phyloP scores from a whole-genome alignment of 805 yeast genomes.

The Kuraishia piskuri region DNA sequence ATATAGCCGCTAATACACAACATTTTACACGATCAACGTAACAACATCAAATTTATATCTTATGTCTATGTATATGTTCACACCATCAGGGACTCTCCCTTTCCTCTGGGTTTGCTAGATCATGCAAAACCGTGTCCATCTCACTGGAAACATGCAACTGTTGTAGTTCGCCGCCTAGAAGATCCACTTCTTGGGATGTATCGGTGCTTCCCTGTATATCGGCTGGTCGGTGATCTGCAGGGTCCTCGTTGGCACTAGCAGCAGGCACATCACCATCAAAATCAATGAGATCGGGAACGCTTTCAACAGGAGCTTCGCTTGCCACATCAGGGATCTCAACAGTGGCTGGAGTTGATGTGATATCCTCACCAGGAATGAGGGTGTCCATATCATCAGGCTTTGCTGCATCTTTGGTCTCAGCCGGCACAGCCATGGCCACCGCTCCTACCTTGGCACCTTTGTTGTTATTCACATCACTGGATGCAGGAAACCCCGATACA shows the following conservation, averaged over 20 bases:
- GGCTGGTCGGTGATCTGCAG: background rate
- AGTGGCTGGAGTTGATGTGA: background rate
- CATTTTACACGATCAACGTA: too few relatives aligned
- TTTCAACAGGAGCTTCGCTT: background rate
- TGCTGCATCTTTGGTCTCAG: too few relatives aligned
- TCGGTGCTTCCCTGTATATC: background rate
- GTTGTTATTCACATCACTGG: background rate
- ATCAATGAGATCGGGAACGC: conserved; percentile 4
- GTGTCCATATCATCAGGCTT: too few relatives aligned
- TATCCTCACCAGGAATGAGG: too few relatives aligned
- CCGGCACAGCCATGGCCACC: too few relatives aligned
- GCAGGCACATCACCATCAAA: conserved; percentile 2
- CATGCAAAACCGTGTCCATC: background rate
- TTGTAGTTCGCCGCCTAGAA: background rate
- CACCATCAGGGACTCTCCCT: background rate
- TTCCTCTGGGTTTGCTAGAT: background rate
- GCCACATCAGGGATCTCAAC: background rate
- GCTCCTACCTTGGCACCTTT: too few relatives aligned
- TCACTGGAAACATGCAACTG: background rate
- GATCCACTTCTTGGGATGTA: background rate
- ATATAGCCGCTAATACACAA: too few relatives aligned
- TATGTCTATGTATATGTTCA: background rate
- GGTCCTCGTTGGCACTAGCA: background rate
- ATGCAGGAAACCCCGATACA: background rate
- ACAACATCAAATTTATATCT: background rate